Evolutionary conservation across 1,284 basidiomycete genomes (phyloP), one percentile per base, ranked within the genome.

Genomic region (Cutaneotrichosporon mucoides): DNA sequence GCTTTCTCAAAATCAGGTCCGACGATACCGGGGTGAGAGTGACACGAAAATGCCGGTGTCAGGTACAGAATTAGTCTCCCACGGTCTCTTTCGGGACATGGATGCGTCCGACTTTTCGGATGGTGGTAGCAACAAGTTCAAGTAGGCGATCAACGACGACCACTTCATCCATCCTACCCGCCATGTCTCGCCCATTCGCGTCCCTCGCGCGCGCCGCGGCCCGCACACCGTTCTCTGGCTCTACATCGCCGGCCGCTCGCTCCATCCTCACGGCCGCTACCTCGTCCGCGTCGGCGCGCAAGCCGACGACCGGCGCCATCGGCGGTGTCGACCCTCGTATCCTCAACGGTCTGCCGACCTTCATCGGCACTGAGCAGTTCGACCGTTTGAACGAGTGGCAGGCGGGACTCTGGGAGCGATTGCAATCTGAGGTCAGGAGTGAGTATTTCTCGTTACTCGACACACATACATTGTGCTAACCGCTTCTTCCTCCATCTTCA

Each of bases 371-470:
- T 36, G 54, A 62, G 51, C 68, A 73, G 48, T 67, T 77, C 37
- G 68, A 67, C 33, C 68, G 67, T 36, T 46, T 77, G 35, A 66
- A 68, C 46, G 70, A 72, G 59, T 78, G 73, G 73, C 73, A 77
- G 63, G 61, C 64, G 4, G 75, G 75, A 1, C 66, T 77, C 7
- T 78, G 77, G 77, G 66, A 65, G 42, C 61, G 75, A 44, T 59
- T 78, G 52, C 71, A 75, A 56, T 65, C 56, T 3, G 76, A 78
- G 64, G 73, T 78, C 37, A 61, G 67, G 56, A 75, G 77, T 78
- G 63, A 67, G 76, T 73, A 1, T 50, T 1, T 1, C 54, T 7
- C 33, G 51, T 24, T 24, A 24, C 24, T 2, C 2, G 24, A 24
- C 24, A 24, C 24, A 24, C 3, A 24, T 24, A 24, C 24, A 24